These are phyloP conservation scores for Boletellus emodensis DNA, from an alignment of 768 basidiomycete genomes.

Conservation along the genomic window DNA sequence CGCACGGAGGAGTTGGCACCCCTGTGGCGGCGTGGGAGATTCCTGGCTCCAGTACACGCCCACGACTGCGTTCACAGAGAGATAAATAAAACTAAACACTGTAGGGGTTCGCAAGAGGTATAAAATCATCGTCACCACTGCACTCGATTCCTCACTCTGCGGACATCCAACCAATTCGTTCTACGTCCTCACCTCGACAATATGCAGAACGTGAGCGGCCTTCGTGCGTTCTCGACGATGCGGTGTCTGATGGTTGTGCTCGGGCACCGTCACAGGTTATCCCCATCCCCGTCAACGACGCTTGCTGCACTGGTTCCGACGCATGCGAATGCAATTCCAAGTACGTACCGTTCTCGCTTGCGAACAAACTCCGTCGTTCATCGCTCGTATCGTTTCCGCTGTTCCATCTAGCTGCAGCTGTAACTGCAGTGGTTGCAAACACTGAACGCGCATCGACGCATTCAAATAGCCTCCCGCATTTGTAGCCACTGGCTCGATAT, in stretches of 20 bases:
- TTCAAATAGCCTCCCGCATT: no score
- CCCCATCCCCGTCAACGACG: slow-evolving; percentile 6
- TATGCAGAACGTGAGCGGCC: slow-evolving; percentile 17
- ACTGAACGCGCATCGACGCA: no score
- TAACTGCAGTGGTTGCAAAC: no score
- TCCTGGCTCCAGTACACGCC: no score
- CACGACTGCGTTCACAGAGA: neutral
- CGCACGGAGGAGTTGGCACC: no score
- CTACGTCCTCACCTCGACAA: neutral
- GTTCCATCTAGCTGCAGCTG: neutral
- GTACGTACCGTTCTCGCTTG: neutral
- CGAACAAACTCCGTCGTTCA: neutral
- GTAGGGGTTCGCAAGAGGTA: neutral
- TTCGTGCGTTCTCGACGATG: neutral
- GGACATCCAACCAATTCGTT: neutral
- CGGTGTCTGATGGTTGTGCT: neutral
- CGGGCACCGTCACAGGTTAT: neutral
- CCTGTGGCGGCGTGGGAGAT: no score
- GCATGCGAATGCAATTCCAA: neutral
- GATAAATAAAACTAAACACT: slow-evolving; percentile 1
- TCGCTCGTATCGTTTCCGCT: neutral
- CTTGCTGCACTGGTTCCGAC: neutral
- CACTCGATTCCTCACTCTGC: neutral
- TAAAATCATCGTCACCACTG: neutral
- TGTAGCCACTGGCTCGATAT: no score